Conservation (phyloP, 495 filamentous ascomycete species). For the Glutinoglossum americanum region DNA sequence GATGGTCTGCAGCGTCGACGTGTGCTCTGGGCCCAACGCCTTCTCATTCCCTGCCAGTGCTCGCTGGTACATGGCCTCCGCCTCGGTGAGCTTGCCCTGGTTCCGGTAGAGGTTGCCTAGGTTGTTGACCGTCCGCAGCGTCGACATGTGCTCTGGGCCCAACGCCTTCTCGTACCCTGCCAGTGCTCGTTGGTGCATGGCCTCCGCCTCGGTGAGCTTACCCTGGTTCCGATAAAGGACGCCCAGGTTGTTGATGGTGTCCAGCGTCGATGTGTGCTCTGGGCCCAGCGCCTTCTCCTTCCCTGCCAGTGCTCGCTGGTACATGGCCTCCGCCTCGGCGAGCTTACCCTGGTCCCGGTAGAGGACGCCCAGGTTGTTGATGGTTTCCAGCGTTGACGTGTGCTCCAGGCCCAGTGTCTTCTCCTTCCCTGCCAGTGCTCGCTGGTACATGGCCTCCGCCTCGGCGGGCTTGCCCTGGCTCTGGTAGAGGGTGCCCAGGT, state of each 20-base stretch:
- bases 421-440: neutral
- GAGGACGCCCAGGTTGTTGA: neutral
- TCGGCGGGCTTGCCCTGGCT: neutral
- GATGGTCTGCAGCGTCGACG: neutral
- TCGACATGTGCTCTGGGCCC: slow-evolving; percentile 3
- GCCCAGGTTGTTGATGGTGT: slow-evolving; percentile 6
- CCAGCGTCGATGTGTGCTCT: slow-evolving; percentile 2
- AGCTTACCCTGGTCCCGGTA: neutral
- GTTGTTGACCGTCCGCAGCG: neutral
- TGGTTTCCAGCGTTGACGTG: neutral
- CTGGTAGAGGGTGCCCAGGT: neutral
- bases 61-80: slow-evolving; percentile 3
- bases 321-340: neutral
- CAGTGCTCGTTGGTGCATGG: neutral
- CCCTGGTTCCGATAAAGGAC: slow-evolving; percentile 9
- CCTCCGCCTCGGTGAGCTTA: slow-evolving; percentile 6
- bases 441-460: neutral
- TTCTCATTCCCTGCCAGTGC: neutral
- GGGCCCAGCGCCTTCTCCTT: neutral
- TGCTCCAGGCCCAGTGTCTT: slow-evolving; percentile 1
- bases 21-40: neutral
- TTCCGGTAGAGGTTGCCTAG: neutral
- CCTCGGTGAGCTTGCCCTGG: neutral
- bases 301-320: slow-evolving; percentile 2
- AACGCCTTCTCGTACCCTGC: neutral